Evolutionary conservation across 257 asterid genomes (phyloP).

Genomic region (Haberlea rhodopensis): DNA sequence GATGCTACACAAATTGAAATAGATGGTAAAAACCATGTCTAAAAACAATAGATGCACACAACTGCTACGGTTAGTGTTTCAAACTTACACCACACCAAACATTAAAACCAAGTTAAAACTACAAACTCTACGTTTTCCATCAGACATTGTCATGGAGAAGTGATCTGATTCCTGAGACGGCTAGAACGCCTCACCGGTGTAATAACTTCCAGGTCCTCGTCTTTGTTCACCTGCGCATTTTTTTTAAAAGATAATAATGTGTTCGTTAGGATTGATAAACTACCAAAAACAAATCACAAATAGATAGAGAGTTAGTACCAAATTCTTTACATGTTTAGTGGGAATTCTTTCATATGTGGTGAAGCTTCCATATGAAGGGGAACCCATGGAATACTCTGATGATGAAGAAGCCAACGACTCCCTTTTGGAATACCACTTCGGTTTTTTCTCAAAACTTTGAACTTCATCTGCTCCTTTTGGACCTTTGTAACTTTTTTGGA

Average conservation of each 20-base stretch:
- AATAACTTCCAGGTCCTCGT: slow-evolving; percentile 71
- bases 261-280: not conserved
- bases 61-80: not conserved
- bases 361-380: slow-evolving; percentile 93
- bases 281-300: not conserved
- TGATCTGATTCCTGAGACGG: slow-evolving; percentile 61
- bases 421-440: slow-evolving; percentile 37
- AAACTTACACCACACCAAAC: not conserved
- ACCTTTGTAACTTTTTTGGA: slow-evolving; percentile 34
- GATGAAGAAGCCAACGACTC: slow-evolving; percentile 71
- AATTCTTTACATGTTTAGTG: slow-evolving; percentile 54
- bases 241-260: not conserved
- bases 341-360: slow-evolving; percentile 80
- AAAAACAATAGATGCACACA: not conserved
- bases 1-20: no score
- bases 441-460: slow-evolving; percentile 45
- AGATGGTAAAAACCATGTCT: no score
- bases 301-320: not conserved
- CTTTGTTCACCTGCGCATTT: slow-evolving; percentile 53
- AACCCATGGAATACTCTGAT: slow-evolving; percentile 39
- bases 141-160: slow-evolving; percentile 37
- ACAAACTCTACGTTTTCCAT: not conserved
- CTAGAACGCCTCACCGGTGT: slow-evolving; percentile 95
- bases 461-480: slow-evolving; percentile 38
- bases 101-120: not conserved